Evolutionary conservation across 1,284 basidiomycete species (phyloP), one percentile per base, ranked within the genome.

Genomic region (Volvariella volvacea): DNA sequence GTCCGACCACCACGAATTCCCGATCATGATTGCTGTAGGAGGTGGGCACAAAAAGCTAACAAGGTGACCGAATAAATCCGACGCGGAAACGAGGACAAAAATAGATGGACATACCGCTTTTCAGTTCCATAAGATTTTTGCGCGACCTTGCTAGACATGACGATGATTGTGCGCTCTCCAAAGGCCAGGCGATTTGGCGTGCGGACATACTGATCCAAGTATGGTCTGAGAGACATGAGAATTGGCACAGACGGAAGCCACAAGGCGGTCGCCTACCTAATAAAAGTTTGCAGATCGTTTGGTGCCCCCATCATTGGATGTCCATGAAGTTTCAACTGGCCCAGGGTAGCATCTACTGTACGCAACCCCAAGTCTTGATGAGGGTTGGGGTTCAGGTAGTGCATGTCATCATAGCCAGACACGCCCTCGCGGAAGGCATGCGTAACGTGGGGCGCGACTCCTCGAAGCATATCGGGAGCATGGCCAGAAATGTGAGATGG

Each of bases 41-140:
- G 93, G 94, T 1, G 95, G 95, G 59, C 93, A 96, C 12, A 98
- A 76, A 74, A 97, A 97, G 41, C 85, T 75, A 48, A 4, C 6
- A 36, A 7, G 44, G 47, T 46, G 42, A 36, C 25, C 25, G 12
- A 28, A 28, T 25, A 41, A 43, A 39, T 46, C 44, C 50, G 44
- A 48, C 36, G 44, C 44, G 44, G 40, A 41, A 28, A 40, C 22
- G 39, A 3, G n/a, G n/a, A 3, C 22, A 37, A 45, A 38, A 38
- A 39, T 42, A 51, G 44, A 40, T 31, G 39, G 43, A 60, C 70
- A 44, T 52, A 87, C 76, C 94, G 80, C 66, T 97, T 96, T 66
- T 98, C 94, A 9, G 86, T 92, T 32, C 92, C 93, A 59, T 98
- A 98, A 15, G 89, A 92, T 63, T 97, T 96, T 70, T 98, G 95